Evolutionary conservation across 1,139 yeast genomes (phyloP).

Genomic region (Yarrowia galli): DNA sequence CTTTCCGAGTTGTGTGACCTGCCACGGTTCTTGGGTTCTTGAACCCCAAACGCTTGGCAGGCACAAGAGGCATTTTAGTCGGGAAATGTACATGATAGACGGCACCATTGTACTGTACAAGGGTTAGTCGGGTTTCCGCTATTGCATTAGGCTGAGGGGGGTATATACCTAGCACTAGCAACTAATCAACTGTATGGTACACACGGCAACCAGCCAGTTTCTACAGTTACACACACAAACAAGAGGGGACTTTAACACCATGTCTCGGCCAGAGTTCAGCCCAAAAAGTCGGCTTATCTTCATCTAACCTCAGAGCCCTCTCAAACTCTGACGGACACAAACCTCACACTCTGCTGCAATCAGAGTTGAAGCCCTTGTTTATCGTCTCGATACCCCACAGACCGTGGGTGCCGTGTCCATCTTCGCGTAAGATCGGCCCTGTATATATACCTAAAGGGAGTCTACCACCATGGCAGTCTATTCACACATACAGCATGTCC

Average conservation of each 20-base stretch:
- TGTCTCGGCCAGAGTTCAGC: conserved; percentile 4
- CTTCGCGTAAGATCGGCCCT: background rate
- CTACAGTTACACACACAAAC: background rate
- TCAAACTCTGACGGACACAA: too few species aligned
- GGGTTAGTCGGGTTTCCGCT: background rate
- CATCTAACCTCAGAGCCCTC: background rate
- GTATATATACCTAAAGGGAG: conserved; percentile 13
- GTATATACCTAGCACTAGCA: too few species aligned
- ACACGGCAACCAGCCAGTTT: too few species aligned
- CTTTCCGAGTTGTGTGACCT: background rate
- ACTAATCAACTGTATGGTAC: too few species aligned
- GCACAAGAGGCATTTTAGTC: conserved; percentile 18
- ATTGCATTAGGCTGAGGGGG: conserved; percentile 14
- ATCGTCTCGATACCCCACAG: conserved; percentile 23
- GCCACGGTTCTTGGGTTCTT: too few species aligned
- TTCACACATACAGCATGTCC: background rate
- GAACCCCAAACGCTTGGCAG: conserved; percentile 12
- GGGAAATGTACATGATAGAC: background rate
- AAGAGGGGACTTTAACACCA: background rate
- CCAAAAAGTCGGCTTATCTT: conserved; percentile 4
- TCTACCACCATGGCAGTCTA: background rate
- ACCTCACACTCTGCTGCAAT: conserved; percentile 1
- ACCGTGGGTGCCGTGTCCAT: conserved; percentile 23
- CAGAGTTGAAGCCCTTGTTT: conserved; percentile 21
- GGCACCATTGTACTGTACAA: conserved; percentile 29